These are phyloP conservation scores for Escallonia herrerae DNA, from an alignment of 129 eudicot species.

Conservation along the genomic window DNA sequence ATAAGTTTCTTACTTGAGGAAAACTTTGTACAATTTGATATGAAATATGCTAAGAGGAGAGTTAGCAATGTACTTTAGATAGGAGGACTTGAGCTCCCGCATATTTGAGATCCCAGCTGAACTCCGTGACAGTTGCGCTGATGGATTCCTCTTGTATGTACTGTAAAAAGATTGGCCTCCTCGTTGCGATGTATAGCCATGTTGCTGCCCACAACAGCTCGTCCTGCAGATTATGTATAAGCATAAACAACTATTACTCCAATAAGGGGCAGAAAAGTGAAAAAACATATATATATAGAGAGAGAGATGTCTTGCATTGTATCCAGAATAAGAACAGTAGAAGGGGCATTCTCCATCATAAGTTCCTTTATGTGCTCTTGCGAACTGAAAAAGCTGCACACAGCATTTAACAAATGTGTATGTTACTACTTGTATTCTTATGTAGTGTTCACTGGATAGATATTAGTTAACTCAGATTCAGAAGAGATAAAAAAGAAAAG, in stretches of 20 bases:
- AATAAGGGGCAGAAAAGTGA: too few species aligned
- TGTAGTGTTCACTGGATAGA: too few species aligned
- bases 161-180: conserved; percentile 25
- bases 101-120: conserved; percentile 86
- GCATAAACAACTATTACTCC: not conserved
- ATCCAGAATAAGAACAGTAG: conserved; percentile 86
- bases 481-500: not conserved
- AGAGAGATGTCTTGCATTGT: conserved; percentile 34
- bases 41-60: not conserved
- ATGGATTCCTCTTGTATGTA: conserved; percentile 48
- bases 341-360: conserved; percentile 89
- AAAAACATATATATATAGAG: too few species aligned
- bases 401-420: too few species aligned
- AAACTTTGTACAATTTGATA: too few species aligned
- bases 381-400: conserved; percentile 68
- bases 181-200: conserved; percentile 70
- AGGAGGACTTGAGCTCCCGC: conserved; percentile 76
- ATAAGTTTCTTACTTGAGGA: too few species aligned
- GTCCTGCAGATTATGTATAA: conserved; percentile 36
- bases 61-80: conserved; percentile 35
- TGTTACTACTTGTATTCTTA: not conserved
- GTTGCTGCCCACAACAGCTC: conserved; percentile 90
- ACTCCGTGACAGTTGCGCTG: conserved; percentile 50
- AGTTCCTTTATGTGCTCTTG: conserved; percentile 52
- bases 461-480: not conserved